Base-by-base conservation (phyloP, 83 land plant species). In the Diphasiastrum complanatum region DNA sequence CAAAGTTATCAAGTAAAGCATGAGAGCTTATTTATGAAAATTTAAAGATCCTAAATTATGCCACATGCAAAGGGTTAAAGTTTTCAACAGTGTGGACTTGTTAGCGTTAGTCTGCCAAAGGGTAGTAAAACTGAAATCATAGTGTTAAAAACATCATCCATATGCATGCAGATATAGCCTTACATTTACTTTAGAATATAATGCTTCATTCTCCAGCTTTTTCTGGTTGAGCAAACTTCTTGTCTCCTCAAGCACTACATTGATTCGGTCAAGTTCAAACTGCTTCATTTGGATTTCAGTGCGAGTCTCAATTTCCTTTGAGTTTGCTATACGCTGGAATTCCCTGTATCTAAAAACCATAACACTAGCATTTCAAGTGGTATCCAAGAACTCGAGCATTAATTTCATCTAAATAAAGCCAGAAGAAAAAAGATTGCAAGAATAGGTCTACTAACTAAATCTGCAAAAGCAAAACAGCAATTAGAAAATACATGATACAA, bases 171-270 rank as follows among this genome's bases (percentile, higher is more conserved):
- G 48, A 37, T 20, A 24, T n/a, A 4, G 4, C 20, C 55, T 28
- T 47, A 70, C 73, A 69, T 70, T 54, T 5, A 51, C 60, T 50
- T 70, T 70, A 3, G 38, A 49, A 36, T 46, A 29, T 36, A 53
- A 34, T 20, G 73, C 69, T 60, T 70, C 73, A 38, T 70, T 70
- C 33, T 63, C 73, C 18, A 70, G 28, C 36, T 27, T 38, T 28
- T 46, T 50, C 24, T 62, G 70, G 5, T 50, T 38, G 26, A 70
- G 60, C 26, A 47, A n/a, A 26, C 47, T 37, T 24, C 37, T 70
- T 18, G 60, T 52, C 60, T 70, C 73, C 5, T 63, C 61, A 43
- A 47, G 73, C 14, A 53, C 49, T 6, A 38, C 68, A 33, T 46
- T 32, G 18, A 70, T 48, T 33, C 37, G 59, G 40, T 70, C 73